Conservation (phyloP, 164 flowering plant species). For the Protea cynaroides region DNA sequence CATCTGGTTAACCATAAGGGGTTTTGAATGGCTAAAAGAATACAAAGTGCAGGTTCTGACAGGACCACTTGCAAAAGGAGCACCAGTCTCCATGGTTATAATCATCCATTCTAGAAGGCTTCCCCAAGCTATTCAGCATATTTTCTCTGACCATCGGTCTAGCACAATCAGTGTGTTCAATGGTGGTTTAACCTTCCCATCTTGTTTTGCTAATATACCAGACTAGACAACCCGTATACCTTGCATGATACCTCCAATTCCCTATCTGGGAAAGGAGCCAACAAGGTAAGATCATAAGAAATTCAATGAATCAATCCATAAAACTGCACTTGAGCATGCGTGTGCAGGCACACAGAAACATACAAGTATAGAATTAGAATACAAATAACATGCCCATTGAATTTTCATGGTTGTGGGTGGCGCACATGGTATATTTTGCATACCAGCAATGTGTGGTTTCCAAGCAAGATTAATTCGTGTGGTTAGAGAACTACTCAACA, state of each 20-base stretch:
- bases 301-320: no score
- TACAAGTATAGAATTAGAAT: no score
- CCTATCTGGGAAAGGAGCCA: neutral
- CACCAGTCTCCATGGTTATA: neutral
- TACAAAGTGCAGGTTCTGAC: no score
- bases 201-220: neutral
- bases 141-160: neutral
- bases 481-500: no score
- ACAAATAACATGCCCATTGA: no score
- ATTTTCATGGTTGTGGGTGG: no score
- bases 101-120: neutral
- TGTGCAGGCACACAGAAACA: neutral
- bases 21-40: neutral
- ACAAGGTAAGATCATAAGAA: neutral
- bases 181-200: neutral
- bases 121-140: neutral
- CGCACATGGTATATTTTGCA: no score
- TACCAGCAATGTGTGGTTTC: no score
- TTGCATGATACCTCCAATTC: neutral
- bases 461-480: no score
- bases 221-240: neutral
- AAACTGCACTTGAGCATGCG: no score
- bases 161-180: neutral
- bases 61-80: neutral
- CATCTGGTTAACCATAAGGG: constrained; percentile 1